Evolutionary conservation across 768 basidiomycete genomes (phyloP).

Genomic region (Brasilioporus rufonigricans): DNA sequence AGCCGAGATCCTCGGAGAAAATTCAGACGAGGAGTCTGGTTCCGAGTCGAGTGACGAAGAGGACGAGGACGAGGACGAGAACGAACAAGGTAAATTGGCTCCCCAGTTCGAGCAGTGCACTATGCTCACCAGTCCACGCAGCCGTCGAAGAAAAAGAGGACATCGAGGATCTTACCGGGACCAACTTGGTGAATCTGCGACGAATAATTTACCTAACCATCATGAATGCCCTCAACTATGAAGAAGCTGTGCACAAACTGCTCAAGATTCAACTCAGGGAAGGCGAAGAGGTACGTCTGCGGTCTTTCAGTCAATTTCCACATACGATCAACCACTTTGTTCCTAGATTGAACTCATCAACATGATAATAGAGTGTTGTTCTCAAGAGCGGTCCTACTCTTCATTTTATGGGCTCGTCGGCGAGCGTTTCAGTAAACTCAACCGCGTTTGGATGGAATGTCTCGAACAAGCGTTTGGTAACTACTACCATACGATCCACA

Average conservation of each 20-base stretch:
- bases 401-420: conserved; percentile 96
- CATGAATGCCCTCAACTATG: conserved; percentile 98
- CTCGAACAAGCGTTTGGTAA: conserved; percentile 84
- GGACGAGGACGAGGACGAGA: conserved; percentile 45
- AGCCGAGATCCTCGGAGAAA: conserved; percentile 89
- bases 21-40: conserved; percentile 69
- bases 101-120: conserved; percentile 23
- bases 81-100: conserved; percentile 42
- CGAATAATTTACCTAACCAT: conserved; percentile 95
- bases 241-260: conserved; percentile 98
- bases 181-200: conserved; percentile 92
- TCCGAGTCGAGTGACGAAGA: conserved; percentile 66
- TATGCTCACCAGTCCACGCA: conserved; percentile 26
- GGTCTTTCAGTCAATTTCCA: background rate
- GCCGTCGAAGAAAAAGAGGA: conserved; percentile 79
- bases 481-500: conserved; percentile 96
- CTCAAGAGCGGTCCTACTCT: conserved; percentile 96
- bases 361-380: conserved; percentile 99
- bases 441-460: conserved; percentile 89
- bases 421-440: conserved; percentile 95
- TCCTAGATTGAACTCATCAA: conserved; percentile 90
- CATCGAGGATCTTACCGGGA: conserved; percentile 93
- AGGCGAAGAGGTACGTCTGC: conserved; percentile 80
- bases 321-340: background rate
- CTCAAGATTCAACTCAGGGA: conserved; percentile 89